Evolutionary conservation across 148 eudicot species (phyloP), one percentile per base, ranked within the genome.

Genomic region (Cornus suecica): DNA sequence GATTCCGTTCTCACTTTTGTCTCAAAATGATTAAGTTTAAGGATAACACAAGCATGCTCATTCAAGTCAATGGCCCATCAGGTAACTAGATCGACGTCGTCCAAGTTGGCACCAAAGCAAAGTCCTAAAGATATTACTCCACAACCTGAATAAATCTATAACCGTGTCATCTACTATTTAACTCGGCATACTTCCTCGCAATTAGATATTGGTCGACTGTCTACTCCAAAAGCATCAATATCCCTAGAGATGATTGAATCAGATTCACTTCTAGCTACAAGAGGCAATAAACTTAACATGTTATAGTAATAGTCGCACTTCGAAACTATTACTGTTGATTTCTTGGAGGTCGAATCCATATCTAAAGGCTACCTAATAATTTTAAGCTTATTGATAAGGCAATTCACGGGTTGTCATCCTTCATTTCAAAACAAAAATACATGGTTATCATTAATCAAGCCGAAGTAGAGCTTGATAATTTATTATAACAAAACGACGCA

Each of bases 61-160:
- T 92, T 91, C 0, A 87, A 0, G 66, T 95, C 97, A 64, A 95
- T 86, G 0, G 99, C 97, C 99, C 97, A 95, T 88, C 82, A 97
- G 13, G 94, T 93, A 0, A 87, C 89, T 24, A 95, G 93, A 29
- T 91, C 88, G 41, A 79, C 84, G 24, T 85, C 91, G 11, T 31
- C 26, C 27, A 83, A 13, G 4, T 86, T 87, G 7, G 97, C 97
- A 8, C 97, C 97, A 8, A 89, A 77, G 76, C 92, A 88, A 11
- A 93, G 78, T 14, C 97, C 98, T 0, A 94, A 90, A 0, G 94
- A 89, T 97, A 91, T 93, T 2, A 89, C 97, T 4, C 97, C 97
- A 86, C 97, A 93, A 2, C 94, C 97, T 25, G 86, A 74, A 28
- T 91, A 91, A 0, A 91, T 79, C 58, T 91, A 92, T 28, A 91